These are phyloP conservation scores for Mycosphaerella sp. DNA, from an alignment of 2,329 filamentous ascomycete species.

Conservation along the genomic window DNA sequence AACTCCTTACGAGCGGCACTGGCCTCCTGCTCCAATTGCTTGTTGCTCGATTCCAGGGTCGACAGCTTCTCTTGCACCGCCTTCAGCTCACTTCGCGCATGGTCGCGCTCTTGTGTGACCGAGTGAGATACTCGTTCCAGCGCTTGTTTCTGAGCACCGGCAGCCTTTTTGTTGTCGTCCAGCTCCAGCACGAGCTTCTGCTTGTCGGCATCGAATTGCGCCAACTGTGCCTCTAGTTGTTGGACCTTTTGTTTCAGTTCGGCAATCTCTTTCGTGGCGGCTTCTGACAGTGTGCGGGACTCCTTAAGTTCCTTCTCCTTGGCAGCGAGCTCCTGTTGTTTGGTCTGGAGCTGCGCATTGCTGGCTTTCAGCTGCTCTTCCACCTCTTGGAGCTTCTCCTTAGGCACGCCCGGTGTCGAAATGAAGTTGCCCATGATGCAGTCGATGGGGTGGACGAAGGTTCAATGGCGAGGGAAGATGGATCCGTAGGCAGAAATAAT, in stretches of 20 bases:
- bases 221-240: constrained; percentile 15
- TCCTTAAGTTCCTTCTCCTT: constrained; percentile 14
- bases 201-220: constrained; percentile 11
- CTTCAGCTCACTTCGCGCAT: constrained; percentile 20
- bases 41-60: constrained; percentile 8
- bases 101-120: constrained; percentile 23
- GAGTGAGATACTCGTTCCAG: constrained; percentile 20
- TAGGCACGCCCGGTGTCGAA: constrained; percentile 15
- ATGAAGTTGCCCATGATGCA: constrained; percentile 20
- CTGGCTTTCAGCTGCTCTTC: constrained; percentile 20
- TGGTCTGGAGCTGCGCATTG: constrained; percentile 13
- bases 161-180: constrained; percentile 15
- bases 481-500: constrained; percentile 1
- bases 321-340: constrained; percentile 13
- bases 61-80: constrained; percentile 14
- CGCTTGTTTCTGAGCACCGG: constrained; percentile 9
- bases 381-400: constrained; percentile 20
- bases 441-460: too few species aligned
- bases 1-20: constrained; percentile 15
- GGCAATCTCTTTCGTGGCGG: constrained; percentile 10
- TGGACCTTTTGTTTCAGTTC: constrained; percentile 14
- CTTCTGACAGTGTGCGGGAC: constrained; percentile 11
- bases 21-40: constrained; percentile 13
- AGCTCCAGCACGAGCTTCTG: constrained; percentile 12
- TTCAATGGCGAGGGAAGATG: too few species aligned